phyloP scores from a whole-genome alignment of 495 filamentous ascomycete genomes.

The Penicillium daleae region DNA sequence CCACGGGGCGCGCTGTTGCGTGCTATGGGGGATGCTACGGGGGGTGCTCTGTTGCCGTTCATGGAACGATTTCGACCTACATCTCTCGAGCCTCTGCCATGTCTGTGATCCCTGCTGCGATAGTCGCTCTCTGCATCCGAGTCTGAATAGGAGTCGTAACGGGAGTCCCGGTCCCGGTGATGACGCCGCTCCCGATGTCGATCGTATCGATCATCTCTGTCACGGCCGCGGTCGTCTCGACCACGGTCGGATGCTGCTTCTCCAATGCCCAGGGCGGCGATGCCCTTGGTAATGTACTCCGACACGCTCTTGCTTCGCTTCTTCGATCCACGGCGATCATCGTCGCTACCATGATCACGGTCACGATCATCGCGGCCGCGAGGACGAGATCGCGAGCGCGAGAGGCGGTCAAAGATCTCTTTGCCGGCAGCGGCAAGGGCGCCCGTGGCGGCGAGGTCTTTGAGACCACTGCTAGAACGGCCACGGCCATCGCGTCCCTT shows the following conservation, averaged over 20 bases:
- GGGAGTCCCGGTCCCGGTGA: slow-evolving; percentile 29
- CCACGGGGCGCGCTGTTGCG: slow-evolving; percentile 29
- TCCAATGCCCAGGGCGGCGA: slow-evolving; percentile 58
- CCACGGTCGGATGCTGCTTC: slow-evolving; percentile 37
- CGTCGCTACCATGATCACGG: slow-evolving; percentile 29
- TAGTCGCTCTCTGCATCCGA: slow-evolving; percentile 61
- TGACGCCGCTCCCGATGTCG: slow-evolving; percentile 25
- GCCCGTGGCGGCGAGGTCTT: slow-evolving; percentile 73
- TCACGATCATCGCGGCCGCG: slow-evolving; percentile 51
- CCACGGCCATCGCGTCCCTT: slow-evolving; percentile 5
- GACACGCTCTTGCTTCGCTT: slow-evolving; percentile 62
- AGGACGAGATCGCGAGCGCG: slow-evolving; percentile 64
- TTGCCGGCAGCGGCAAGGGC: slow-evolving; percentile 81
- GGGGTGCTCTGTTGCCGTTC: slow-evolving; percentile 24
- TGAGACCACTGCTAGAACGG: slow-evolving; percentile 52
- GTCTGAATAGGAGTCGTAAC: slow-evolving; percentile 37
- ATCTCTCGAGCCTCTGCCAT: slow-evolving; percentile 54
- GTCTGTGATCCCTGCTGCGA: slow-evolving; percentile 46
- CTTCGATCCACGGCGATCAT: slow-evolving; percentile 46
- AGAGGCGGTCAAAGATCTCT: slow-evolving; percentile 67
- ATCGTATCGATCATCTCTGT: slow-evolving; percentile 32
- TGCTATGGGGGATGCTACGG: slow-evolving; percentile 16
- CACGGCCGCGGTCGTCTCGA: slow-evolving; percentile 30
- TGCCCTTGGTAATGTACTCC: slow-evolving; percentile 57
- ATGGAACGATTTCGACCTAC: slow-evolving; percentile 49